Evolutionary conservation across 2,329 filamentous ascomycete species (phyloP), one percentile per base, ranked within the genome.

Genomic region (Sclerotinia minor): DNA sequence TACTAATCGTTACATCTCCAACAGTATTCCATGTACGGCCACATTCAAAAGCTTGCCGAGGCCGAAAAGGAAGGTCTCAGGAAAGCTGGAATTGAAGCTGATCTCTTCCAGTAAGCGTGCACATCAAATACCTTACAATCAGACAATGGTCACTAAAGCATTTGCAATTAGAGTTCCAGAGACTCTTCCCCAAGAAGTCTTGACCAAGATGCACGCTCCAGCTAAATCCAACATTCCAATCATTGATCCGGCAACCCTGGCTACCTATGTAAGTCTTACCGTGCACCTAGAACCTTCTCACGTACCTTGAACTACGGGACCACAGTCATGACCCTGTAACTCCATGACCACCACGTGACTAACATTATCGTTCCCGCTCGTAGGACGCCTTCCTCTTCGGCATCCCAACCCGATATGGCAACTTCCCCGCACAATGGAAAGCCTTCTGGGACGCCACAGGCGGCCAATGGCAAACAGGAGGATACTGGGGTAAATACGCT

Each of bases 381-480:
- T 6, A 67, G 82, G 94, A 98, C 77, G 95, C 83, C 73, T 89
- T 97, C 83, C 89, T 99, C 72, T 86, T 98, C 76, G 95, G 95
- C 73, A 95, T 98, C 79, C 95, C 95, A 69, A 99, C 95, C 64
- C 88, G 95, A 73, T 99, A 92, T 83, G 95, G 95, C 76, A 98
- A 96, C 87, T 97, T 97, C 85, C 94, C 94, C 60, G 92, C 90
- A 24, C 95, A 99, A 83, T 97, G 91, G 91, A 97, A 95, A 85
- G 80, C 75, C 3, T 77, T 94, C 93, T 85, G 93, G 91, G 95
- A 99, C 84, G 86, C 87, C 81, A 94, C 92, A 32, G 94, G 94
- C 77, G 84, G 85, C 74, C 91, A 95, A 80, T 98, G 95, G 95
- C 81, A 84, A 70, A 79, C 81, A 19, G 94, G 94, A 71, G 87